These are phyloP conservation scores for Corchorus capsularis DNA, from an alignment of 345 rosid species.

Conservation along the genomic window DNA sequence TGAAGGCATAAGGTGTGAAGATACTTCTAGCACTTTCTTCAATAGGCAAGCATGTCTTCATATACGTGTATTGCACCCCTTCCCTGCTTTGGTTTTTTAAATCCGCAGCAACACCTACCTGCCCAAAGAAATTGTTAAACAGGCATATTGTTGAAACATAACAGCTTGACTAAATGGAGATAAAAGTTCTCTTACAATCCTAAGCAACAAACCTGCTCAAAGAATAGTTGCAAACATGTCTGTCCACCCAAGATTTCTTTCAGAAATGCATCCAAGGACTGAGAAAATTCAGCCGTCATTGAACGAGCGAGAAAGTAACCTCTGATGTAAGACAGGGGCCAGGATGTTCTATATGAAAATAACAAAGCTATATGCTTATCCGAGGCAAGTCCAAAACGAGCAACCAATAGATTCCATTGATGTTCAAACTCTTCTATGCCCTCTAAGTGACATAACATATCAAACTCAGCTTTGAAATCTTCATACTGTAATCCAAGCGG, in stretches of 20 bases:
- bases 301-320: conserved; percentile 74
- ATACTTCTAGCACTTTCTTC: conserved; percentile 81
- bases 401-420: conserved; percentile 67
- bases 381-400: conserved; percentile 75
- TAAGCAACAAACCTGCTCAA: conserved; percentile 68
- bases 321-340: conserved; percentile 66
- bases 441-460: conserved; percentile 59
- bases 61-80: conserved; percentile 45
- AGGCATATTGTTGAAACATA: not conserved
- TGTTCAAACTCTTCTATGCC: conserved; percentile 73
- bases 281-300: conserved; percentile 65
- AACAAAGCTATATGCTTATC: conserved; percentile 81
- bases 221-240: conserved; percentile 67
- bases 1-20: conserved; percentile 83
- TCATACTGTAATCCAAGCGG: conserved; percentile 69
- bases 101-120: conserved; percentile 65
- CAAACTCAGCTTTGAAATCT: conserved; percentile 74
- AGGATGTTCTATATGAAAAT: conserved; percentile 61
- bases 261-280: conserved; percentile 57
- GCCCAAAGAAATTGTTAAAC: conserved; percentile 27
- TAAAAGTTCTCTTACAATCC: not conserved
- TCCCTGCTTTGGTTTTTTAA: conserved; percentile 40
- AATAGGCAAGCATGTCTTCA: conserved; percentile 77
- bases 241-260: conserved; percentile 58
- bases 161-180: not conserved